Evolutionary conservation across 768 basidiomycete genomes (phyloP).

Genomic region (Galerina marginata): DNA sequence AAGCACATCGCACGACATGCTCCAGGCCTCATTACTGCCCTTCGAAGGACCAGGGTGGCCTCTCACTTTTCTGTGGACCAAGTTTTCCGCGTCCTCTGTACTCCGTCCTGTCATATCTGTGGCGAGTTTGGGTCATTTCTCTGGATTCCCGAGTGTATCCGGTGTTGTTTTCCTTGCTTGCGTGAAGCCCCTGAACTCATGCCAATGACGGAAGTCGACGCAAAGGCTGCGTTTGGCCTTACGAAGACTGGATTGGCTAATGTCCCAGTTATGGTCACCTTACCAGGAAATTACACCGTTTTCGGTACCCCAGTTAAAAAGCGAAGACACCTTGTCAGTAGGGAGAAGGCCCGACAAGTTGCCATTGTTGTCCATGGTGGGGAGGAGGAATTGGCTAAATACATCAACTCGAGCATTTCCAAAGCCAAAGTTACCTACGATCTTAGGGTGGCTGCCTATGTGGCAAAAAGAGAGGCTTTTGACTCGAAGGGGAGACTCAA

Average conservation of each 20-base stretch:
- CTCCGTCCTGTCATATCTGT: slow-evolving; percentile 7
- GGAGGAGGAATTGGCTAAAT: background rate
- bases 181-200: background rate
- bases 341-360: background rate
- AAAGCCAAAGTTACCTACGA: background rate
- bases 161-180: slow-evolving; percentile 9
- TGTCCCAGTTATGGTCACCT: background rate
- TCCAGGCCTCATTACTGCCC: slow-evolving; percentile 3
- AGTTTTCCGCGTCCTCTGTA: slow-evolving; percentile 3
- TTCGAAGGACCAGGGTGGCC: slow-evolving; percentile 4
- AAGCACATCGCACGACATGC: slow-evolving; percentile 7
- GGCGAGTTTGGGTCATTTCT: slow-evolving; percentile 9
- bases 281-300: background rate
- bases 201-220: background rate
- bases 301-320: background rate
- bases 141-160: slow-evolving; percentile 13
- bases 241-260: background rate
- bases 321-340: background rate
- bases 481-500: background rate
- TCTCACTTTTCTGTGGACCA: slow-evolving; percentile 13
- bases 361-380: background rate
- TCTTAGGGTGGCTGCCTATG: background rate
- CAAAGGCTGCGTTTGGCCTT: background rate
- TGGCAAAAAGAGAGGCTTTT: background rate
- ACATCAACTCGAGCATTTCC: background rate